Evolutionary conservation across 225 moss, liverwort and hornwort species (phyloP).

Genomic region (Sphagnum tenellum): DNA sequence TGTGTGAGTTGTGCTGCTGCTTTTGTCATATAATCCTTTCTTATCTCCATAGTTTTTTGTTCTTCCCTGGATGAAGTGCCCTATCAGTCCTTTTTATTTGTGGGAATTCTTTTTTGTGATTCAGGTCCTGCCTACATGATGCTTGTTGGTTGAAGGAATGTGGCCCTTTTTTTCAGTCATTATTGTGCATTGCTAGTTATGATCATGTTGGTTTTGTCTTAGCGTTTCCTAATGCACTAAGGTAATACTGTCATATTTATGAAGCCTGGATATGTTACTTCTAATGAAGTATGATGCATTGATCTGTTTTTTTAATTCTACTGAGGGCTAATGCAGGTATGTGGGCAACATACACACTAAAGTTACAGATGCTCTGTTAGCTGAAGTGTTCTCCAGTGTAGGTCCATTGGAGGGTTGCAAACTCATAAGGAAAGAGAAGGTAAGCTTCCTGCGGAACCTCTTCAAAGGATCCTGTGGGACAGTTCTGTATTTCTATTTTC

Average conservation of each 20-base stretch:
- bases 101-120: conserved; percentile 1
- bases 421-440: conserved; percentile 71
- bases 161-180: too few relatives aligned
- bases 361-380: conserved; percentile 57
- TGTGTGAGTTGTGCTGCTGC: conserved; percentile 22
- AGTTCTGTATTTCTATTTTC: too few relatives aligned
- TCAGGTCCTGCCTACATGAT: not conserved
- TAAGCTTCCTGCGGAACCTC: conserved; percentile 1
- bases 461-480: too few relatives aligned
- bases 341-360: conserved; percentile 67
- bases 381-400: conserved; percentile 44
- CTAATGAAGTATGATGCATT: too few relatives aligned
- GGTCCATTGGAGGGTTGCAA: conserved; percentile 71
- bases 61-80: conserved; percentile 4
- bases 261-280: too few relatives aligned
- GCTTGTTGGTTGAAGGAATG: not conserved
- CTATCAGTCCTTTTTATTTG: conserved; percentile 8
- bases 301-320: too few relatives aligned
- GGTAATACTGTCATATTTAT: too few relatives aligned
- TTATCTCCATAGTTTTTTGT: not conserved
- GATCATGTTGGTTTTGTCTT: not conserved
- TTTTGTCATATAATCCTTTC: conserved; percentile 5
- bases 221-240: too few relatives aligned
- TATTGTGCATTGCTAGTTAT: too few relatives aligned
- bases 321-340: conserved; percentile 27